Percentiles rank a stretch among this genome's conserved stretches.
Conservation (phyloP, 2,329 filamentous ascomycete genomes). For the Phaeosphaeriaceae sp. region DNA sequence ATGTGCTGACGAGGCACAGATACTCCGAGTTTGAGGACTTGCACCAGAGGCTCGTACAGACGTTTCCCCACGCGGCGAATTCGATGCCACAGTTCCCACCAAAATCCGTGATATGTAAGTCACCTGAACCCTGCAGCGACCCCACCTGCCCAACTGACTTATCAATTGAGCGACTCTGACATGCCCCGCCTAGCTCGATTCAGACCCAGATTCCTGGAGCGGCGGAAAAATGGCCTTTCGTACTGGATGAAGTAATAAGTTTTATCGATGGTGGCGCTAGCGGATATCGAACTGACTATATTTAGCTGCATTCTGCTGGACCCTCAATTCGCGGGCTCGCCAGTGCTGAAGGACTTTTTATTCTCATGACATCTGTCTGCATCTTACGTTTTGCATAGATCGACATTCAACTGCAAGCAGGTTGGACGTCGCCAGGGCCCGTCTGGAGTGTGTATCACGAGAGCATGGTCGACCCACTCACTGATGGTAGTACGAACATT, state of each 20-base stretch:
- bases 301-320: slow-evolving; percentile 86
- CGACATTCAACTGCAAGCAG: too few relatives aligned
- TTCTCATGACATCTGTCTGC: slow-evolving; percentile 59
- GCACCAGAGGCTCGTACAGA: slow-evolving; percentile 72
- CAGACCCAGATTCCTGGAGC: slow-evolving; percentile 82
- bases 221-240: slow-evolving; percentile 79
- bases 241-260: slow-evolving; percentile 88
- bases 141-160: slow-evolving; percentile 22
- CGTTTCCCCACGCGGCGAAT: slow-evolving; percentile 82
- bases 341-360: slow-evolving; percentile 88
- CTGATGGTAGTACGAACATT: neutral
- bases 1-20: slow-evolving; percentile 50
- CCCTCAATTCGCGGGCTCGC: slow-evolving; percentile 91
- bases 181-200: slow-evolving; percentile 63
- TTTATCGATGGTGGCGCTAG: slow-evolving; percentile 24
- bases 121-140: slow-evolving; percentile 12
- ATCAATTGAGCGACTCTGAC: neutral
- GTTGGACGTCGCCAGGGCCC: too few relatives aligned
- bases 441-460: too few relatives aligned
- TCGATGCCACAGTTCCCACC: slow-evolving; percentile 91
- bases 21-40: slow-evolving; percentile 96
- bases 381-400: slow-evolving; percentile 1
- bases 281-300: slow-evolving; percentile 32
- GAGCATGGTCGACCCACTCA: too few relatives aligned
- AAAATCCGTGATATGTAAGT: slow-evolving; percentile 85